Evolutionary conservation across 139 green algal species (phyloP), one percentile per base, ranked within the genome.

Genomic region (Closterium sp.): DNA sequence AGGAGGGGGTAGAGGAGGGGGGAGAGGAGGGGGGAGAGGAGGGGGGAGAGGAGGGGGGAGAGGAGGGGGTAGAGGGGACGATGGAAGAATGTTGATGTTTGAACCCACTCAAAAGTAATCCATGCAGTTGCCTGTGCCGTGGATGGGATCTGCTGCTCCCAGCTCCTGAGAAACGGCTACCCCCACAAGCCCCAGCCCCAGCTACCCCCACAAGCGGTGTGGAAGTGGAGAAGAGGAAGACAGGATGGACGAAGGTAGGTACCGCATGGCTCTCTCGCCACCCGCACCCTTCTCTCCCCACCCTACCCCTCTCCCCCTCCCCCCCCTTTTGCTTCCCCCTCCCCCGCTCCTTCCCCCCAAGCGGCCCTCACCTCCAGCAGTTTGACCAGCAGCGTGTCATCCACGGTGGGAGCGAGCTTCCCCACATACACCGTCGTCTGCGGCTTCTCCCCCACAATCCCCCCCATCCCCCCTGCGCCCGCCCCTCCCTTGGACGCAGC

Each of bases 321-420:
- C 23, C 5, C 23, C 28, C 33, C 85, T 25, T 43, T 21, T 8
- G 31, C 85, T 64, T 36, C 25, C 19, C 33, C 0, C 16, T 31
- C 33, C 0, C 30, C 23, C 28, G 4, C 33, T 25, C 33, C 33
- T 69, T 31, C 9, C 19, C 33, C 25, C 33, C 7, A 34, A 83
- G 2, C 10, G 2, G 32, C 16, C 85, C 88, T 90, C 31, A 94
- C 96, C 85, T 97, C 96, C 64, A 99, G 95, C 84, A 99, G 91
- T 34, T 91, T 91, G 33, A 83, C 43, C 1, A 99, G 93, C 1
- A 96, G 88, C 0, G 88, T 28, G 12, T 97, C 95, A 4, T 96
- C 93, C 31, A 99, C 91, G 4, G 89, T 96, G n/a, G 96, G 36
- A 0, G 97, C 97, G 83, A 99, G 98, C 92, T 95, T 95, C 28